Conservation (phyloP, 1,284 basidiomycete species). For the Sanghuangporus sanghuang region DNA sequence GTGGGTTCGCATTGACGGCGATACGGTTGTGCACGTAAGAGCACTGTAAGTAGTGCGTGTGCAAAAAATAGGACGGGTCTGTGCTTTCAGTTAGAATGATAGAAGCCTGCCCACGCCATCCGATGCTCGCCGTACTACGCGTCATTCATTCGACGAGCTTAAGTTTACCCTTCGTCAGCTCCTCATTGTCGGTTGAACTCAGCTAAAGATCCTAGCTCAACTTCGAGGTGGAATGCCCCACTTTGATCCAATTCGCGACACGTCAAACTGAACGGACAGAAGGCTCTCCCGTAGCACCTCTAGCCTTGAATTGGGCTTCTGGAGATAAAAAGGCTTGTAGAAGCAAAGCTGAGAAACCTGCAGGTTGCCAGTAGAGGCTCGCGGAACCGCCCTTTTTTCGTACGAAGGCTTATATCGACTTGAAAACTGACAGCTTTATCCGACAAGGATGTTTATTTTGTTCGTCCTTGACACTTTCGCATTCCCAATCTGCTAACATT, state of each 20-base stretch:
- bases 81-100: neutral
- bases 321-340: neutral
- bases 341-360: neutral
- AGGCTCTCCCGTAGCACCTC: neutral
- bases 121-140: neutral
- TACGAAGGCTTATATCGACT: neutral
- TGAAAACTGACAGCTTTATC: neutral
- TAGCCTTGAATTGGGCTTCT: neutral
- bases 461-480: too few species aligned
- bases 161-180: neutral
- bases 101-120: neutral
- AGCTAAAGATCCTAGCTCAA: neutral
- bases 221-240: neutral
- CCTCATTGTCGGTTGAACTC: neutral
- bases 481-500: neutral
- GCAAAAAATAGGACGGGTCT: neutral
- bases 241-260: neutral
- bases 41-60: neutral
- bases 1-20: neutral
- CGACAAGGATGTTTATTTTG: neutral
- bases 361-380: neutral
- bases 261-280: neutral
- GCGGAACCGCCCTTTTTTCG: neutral
- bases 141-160: neutral
- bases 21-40: conserved; percentile 2